Percentiles rank a stretch among this genome's conserved stretches.
Conservation (phyloP, 306 rosid species). For the Rosa persica region DNA sequence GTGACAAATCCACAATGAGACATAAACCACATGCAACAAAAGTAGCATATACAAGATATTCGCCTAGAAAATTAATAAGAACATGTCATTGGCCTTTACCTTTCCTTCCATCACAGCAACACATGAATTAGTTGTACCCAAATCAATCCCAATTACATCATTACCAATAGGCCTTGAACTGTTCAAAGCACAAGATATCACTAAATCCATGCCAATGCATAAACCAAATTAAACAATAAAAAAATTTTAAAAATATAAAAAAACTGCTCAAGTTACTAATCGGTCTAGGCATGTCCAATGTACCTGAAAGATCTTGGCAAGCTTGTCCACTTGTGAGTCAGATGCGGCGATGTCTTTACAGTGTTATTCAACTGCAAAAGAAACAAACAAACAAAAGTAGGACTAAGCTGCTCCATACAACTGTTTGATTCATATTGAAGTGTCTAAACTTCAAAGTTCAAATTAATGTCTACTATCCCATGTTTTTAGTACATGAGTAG, state of each 20-base stretch:
- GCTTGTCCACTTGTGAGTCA: slow-evolving; percentile 55
- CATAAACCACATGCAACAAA: not conserved
- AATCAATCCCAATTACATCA: slow-evolving; percentile 79
- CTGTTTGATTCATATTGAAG: not conserved
- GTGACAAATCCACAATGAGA: not conserved
- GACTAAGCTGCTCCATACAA: too few relatives aligned
- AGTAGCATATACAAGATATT: too few relatives aligned
- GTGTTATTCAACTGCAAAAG: slow-evolving; percentile 49
- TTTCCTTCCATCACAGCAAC: slow-evolving; percentile 91
- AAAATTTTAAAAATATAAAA: not conserved
- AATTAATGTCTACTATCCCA: too few relatives aligned
- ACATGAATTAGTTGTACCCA: slow-evolving; percentile 90
- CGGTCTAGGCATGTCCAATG: not conserved
- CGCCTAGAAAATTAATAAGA: not conserved
- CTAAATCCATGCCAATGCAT: not conserved
- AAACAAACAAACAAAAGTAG: not conserved
- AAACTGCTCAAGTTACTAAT: not conserved
- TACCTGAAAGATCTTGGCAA: slow-evolving; percentile 81
- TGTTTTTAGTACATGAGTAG: too few relatives aligned
- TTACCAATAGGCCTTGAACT: slow-evolving; percentile 72
- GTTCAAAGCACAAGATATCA: slow-evolving; percentile 1
- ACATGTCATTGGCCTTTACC: slow-evolving; percentile 20
- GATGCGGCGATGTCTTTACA: slow-evolving; percentile 42
- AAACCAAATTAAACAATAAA: not conserved
- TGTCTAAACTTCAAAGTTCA: too few relatives aligned